Evolutionary conservation across 1,284 basidiomycete species (phyloP).

Genomic region (Ustilago xerochloae): DNA sequence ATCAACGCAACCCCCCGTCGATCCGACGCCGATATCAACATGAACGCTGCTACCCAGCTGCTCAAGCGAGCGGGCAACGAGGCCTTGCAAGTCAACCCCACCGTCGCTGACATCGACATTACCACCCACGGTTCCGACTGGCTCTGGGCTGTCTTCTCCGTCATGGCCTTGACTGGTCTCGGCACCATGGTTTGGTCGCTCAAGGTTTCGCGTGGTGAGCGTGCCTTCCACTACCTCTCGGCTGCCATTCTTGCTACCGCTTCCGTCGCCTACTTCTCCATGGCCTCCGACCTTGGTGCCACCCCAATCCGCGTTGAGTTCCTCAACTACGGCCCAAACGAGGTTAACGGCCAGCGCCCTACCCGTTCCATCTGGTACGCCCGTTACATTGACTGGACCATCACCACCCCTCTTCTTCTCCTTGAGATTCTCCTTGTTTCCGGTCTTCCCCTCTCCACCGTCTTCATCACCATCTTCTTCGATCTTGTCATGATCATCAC

Average conservation of each 20-base stretch:
- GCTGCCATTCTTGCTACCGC: slow-evolving; percentile 68
- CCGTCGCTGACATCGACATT: slow-evolving; percentile 55
- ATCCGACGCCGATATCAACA: slow-evolving; percentile 7
- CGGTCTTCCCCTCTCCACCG: slow-evolving; percentile 72
- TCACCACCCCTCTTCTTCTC: slow-evolving; percentile 74
- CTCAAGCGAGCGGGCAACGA: slow-evolving; percentile 52
- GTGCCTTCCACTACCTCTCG: slow-evolving; percentile 72
- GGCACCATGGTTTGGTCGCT: slow-evolving; percentile 56
- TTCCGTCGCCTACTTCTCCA: slow-evolving; percentile 72
- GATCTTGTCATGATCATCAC: slow-evolving; percentile 71
- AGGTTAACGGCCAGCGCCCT: slow-evolving; percentile 34
- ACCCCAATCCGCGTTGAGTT: slow-evolving; percentile 73
- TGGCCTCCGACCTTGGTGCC: slow-evolving; percentile 75
- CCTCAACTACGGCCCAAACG: slow-evolving; percentile 60
- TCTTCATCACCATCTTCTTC: slow-evolving; percentile 74
- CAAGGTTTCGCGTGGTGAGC: slow-evolving; percentile 67
- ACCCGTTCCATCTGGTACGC: slow-evolving; percentile 74
- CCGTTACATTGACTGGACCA: slow-evolving; percentile 63
- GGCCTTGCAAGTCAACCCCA: slow-evolving; percentile 49
- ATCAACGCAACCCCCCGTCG: background rate
- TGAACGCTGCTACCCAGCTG: slow-evolving; percentile 25
- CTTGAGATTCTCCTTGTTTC: slow-evolving; percentile 73
- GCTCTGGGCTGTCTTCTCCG: slow-evolving; percentile 69
- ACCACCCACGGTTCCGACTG: slow-evolving; percentile 70
- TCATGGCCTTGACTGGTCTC: slow-evolving; percentile 64